These are phyloP conservation scores for Porcisia deanei DNA, from an alignment of 208 protist species.

Conservation along the genomic window DNA sequence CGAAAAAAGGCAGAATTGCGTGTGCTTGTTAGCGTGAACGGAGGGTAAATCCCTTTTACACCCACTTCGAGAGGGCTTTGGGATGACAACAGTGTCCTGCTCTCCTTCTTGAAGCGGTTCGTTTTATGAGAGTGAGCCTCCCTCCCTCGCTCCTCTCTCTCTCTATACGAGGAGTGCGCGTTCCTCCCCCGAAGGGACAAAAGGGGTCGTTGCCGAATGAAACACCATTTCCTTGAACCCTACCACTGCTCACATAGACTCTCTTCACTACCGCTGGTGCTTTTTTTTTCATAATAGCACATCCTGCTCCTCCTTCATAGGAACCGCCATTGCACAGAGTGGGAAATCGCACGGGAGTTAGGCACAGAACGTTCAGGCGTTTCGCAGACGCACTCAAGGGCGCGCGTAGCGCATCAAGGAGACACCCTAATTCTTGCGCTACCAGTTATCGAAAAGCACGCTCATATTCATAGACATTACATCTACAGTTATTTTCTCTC, in stretches of 20 bases:
- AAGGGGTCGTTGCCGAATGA: background rate
- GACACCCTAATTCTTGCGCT: background rate
- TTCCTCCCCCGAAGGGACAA: background rate
- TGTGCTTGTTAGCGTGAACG: background rate
- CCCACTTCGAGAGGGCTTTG: background rate
- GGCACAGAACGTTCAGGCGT: background rate
- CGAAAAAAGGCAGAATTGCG: background rate
- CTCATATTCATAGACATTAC: conserved; percentile 1
- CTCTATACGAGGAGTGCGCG: background rate
- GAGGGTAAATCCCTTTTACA: background rate
- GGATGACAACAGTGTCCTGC: background rate
- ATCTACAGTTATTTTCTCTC: background rate
- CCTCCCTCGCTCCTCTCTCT: background rate
- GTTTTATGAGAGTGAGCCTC: background rate
- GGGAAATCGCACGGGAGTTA: background rate
- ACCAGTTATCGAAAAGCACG: background rate
- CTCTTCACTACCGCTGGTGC: background rate
- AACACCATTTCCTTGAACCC: background rate
- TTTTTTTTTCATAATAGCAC: background rate
- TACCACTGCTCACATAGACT: background rate
- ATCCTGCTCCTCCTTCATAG: background rate
- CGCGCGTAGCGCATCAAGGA: background rate
- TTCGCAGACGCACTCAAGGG: background rate
- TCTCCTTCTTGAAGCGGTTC: background rate
- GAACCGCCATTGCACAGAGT: background rate